These are phyloP conservation scores for Trichaptum fuscoviolaceum DNA, from an alignment of 768 basidiomycete genomes.

Conservation along the genomic window DNA sequence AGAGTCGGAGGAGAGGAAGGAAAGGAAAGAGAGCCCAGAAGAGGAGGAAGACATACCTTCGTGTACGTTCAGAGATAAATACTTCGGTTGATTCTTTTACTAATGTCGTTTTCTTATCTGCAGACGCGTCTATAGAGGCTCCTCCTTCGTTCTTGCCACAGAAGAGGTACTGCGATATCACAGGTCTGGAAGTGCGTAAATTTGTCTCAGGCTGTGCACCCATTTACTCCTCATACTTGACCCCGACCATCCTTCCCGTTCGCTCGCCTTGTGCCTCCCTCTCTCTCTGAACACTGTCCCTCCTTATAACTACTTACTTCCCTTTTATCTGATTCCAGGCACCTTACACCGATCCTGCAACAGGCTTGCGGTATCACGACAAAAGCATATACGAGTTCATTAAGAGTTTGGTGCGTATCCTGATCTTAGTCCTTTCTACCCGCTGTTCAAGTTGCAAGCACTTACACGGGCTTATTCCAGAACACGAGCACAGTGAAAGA, in stretches of 20 bases:
- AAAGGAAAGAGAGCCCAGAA: slow-evolving; percentile 16
- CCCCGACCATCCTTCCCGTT: too few relatives aligned
- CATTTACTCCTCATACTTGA: too few relatives aligned
- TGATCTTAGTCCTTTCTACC: not conserved
- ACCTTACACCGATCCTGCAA: slow-evolving; percentile 79
- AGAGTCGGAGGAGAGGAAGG: slow-evolving; percentile 12
- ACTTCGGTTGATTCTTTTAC: not conserved
- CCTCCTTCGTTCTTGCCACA: slow-evolving; percentile 78
- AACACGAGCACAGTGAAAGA: slow-evolving; percentile 70
- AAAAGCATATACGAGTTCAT: slow-evolving; percentile 83
- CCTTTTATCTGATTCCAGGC: slow-evolving; percentile 40
- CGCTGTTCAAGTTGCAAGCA: not conserved
- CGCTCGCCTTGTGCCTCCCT: too few relatives aligned
- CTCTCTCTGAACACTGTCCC: too few relatives aligned
- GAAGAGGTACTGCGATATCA: slow-evolving; percentile 79
- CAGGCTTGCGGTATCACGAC: slow-evolving; percentile 76
- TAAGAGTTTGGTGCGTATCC: slow-evolving; percentile 54
- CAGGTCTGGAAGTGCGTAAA: slow-evolving; percentile 63
- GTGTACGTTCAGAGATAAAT: slow-evolving; percentile 39
- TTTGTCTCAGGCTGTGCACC: not conserved
- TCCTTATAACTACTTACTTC: too few relatives aligned
- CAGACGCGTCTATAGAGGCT: slow-evolving; percentile 79
- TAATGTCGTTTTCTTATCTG: not conserved
- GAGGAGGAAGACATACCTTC: slow-evolving; percentile 63
- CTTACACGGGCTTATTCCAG: slow-evolving; percentile 28